These are phyloP conservation scores for Diaporthe destruens DNA, from an alignment of 2,329 filamentous ascomycete species.

Conservation along the genomic window DNA sequence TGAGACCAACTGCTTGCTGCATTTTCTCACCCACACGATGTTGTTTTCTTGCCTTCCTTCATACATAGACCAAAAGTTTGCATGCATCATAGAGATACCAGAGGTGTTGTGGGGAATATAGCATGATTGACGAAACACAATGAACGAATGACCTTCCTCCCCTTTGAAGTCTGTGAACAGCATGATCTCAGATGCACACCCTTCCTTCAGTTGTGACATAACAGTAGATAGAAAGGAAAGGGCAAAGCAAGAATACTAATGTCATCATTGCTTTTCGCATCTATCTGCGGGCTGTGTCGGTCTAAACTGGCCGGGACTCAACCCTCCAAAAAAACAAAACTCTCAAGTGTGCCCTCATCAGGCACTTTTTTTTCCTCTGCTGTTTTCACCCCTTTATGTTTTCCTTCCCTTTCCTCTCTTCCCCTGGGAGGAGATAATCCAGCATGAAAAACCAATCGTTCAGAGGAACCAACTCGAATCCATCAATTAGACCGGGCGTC, in stretches of 20 bases:
- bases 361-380: neutral
- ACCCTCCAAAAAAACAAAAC: neutral
- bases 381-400: neutral
- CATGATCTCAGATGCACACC: no score
- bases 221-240: no score
- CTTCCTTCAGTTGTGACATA: no score
- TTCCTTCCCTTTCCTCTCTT: neutral
- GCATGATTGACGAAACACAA: neutral
- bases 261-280: slow-evolving; percentile 10
- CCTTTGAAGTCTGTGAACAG: no score
- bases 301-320: neutral
- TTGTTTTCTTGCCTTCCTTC: neutral
- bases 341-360: neutral
- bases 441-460: neutral
- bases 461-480: neutral
- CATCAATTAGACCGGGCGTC: neutral
- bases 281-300: slow-evolving; percentile 7
- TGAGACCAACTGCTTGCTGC: neutral
- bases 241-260: neutral
- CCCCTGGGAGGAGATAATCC: neutral
- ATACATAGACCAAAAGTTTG: slow-evolving; percentile 1
- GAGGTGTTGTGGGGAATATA: slow-evolving; percentile 13
- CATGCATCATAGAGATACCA: slow-evolving; percentile 40
- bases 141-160: no score
- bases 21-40: neutral